Percentiles rank a stretch among this genome's conserved stretches.
Evolutionary conservation across 1,284 basidiomycete genomes (phyloP).

Genomic region (Paramarasmius palmivorus): DNA sequence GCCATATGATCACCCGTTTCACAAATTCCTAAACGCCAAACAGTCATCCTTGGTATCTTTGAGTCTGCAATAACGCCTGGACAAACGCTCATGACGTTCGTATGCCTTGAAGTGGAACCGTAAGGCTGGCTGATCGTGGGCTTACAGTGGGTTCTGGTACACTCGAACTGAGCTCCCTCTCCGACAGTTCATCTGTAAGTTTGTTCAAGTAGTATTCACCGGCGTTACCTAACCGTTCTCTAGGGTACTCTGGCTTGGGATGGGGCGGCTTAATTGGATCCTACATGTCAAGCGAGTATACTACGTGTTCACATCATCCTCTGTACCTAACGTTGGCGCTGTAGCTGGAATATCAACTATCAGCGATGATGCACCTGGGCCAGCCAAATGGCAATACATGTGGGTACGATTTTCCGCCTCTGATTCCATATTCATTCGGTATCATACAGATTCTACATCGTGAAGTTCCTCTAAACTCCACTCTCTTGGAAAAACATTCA

Average conservation of each 20-base stretch:
- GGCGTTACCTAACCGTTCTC: neutral
- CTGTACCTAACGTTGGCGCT: neutral
- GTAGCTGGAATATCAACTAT: conserved; percentile 19
- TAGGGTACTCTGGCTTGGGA: conserved; percentile 20
- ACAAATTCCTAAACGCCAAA: neutral
- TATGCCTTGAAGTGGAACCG: neutral
- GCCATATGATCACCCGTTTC: neutral
- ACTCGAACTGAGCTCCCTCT: conserved; percentile 18
- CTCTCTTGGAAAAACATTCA: neutral
- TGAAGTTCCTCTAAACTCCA: neutral
- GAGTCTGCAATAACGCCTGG: conserved; percentile 18
- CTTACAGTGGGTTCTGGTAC: conserved; percentile 18
- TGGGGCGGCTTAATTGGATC: conserved; percentile 22
- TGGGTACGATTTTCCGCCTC: neutral
- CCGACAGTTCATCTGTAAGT: conserved; percentile 18
- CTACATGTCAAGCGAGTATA: conserved; percentile 16
- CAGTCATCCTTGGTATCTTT: conserved; percentile 17
- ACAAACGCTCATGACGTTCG: conserved; percentile 20
- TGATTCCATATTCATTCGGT: neutral
- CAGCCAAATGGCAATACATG: conserved; percentile 19
- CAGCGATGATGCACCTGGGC: conserved; percentile 13
- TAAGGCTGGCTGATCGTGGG: neutral
- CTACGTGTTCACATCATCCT: neutral
- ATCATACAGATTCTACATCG: neutral
- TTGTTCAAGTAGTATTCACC: neutral